Evolutionary conservation across 2,329 filamentous ascomycete genomes (phyloP).

Genomic region (Ophiostoma tasmaniense): DNA sequence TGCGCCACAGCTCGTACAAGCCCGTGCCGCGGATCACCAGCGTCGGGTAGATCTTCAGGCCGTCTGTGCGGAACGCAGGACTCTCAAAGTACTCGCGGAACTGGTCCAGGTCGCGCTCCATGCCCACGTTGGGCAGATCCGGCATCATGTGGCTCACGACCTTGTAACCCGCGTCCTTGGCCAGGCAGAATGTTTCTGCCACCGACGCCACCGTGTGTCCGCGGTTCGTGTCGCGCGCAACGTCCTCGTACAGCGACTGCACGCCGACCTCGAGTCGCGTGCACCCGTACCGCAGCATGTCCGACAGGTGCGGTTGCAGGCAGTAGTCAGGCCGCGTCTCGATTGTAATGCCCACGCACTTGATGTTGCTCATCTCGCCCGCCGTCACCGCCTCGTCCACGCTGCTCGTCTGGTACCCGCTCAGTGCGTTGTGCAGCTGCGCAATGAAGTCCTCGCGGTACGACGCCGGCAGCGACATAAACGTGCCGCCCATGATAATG

Average conservation of each 20-base stretch:
- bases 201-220: constrained; percentile 94
- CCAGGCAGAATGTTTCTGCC: constrained; percentile 91
- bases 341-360: constrained; percentile 97
- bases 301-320: constrained; percentile 84
- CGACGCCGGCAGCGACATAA: constrained; percentile 87
- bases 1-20: constrained; percentile 94
- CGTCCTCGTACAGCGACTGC: constrained; percentile 94
- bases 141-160: constrained; percentile 99
- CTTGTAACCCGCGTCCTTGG: constrained; percentile 97
- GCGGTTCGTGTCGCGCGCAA: constrained; percentile 94
- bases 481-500: constrained; percentile 99
- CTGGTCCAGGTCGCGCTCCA: constrained; percentile 94
- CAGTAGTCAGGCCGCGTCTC: constrained; percentile 97
- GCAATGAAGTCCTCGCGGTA: constrained; percentile 93
- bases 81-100: constrained; percentile 98
- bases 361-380: constrained; percentile 89
- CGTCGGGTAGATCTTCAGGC: constrained; percentile 95
- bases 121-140: constrained; percentile 92
- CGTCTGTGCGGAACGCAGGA: constrained; percentile 90
- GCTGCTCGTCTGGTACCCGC: constrained; percentile 86
- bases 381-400: constrained; percentile 94
- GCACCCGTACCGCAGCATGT: constrained; percentile 96
- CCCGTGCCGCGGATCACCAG: constrained; percentile 94
- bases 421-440: constrained; percentile 92
- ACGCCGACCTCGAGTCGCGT: constrained; percentile 91